Base-by-base conservation (phyloP, 441 rosid genomes). In the Euphorbia celastroides region DNA sequence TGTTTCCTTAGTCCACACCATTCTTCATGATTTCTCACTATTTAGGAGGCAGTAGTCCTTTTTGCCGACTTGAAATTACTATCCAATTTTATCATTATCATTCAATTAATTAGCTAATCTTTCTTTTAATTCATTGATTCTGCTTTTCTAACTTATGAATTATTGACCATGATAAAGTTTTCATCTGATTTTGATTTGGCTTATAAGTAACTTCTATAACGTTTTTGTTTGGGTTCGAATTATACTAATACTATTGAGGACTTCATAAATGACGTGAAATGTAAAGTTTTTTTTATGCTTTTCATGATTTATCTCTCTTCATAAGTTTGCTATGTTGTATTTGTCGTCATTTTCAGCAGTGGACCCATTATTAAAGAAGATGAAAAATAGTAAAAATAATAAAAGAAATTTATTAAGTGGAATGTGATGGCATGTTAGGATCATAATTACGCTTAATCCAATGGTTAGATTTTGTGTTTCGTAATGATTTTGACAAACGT, bases 51-150 rank as follows among this genome's bases (percentile, higher is more conserved):
- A 5, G 23, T 60, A 6, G 19, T 5, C n/a, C 30, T 26, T 56
- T 55, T 56, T 25, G 64, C 64, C 48, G n/a, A 23, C 64, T 60
- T 60, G n/a, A n/a, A 36, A 59, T 16, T 5, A 14, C n/a, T n/a
- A n/a, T n/a, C n/a, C n/a, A n/a, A n/a, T n/a, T n/a, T n/a, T 16
- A 14, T 9, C 41, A 30, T 9, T 9, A 16, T 31, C 7, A 41
- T 41, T 9, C 38, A n/a, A 3, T 17, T 17, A 4, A 4, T n/a
- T 1, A 30, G 17, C 60, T 9, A 1, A 9, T 38, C 27, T 23
- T 11, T 61, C 16, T 23, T 61, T 13, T 5, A 23, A 61, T 38
- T 41, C 31, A 58, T 5, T 32, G 10, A 58, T 31, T 38, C 31
- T 41, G 2, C 7, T 56, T 14, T 25, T 32, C 23, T 34, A 32